Base-by-base conservation (phyloP, 2,329 filamentous ascomycete species). In the Phaeomoniella chlamydospora region DNA sequence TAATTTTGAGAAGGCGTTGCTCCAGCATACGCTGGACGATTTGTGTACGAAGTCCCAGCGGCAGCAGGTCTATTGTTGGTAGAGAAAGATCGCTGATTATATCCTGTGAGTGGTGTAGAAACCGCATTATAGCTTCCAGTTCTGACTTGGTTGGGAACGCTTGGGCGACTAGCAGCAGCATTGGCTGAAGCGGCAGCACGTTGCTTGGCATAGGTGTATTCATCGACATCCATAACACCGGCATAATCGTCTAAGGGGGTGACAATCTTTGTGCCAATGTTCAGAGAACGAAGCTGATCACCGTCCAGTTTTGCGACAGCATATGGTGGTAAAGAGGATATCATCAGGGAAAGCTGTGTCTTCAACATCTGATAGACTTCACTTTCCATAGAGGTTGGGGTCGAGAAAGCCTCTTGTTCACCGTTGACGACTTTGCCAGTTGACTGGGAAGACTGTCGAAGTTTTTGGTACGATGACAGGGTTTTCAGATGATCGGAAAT, bases 231-330 rank as follows among this genome's bases (percentile, higher is more conserved):
- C 73, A 92, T 77, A 3, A 80, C 74, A 3, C 86, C 86, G 43
- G 71, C 72, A 54, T 82, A 82, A 48, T 85, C 75, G 35, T 79
- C 75, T 4, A 70, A 75, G 41, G 81, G 74, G 33, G 92, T 65
- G 40, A 84, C 61, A 14, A 94, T 70, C 51, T 76, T 84, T 32
- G 76, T 83, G 58, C 79, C 88, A 51, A 93, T 80, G 42, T 83
- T 78, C 33, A 94, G 64, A 39, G 86, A 81, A 18, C 78, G 79
- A n/a, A 93, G 61, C 53, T 86, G 81, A 51, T 92, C 80, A 6
- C 85, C 85, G 48, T 92, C 79, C 41, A 94, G 64, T 49, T 90
- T 88, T 4, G 86, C 78, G 15, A 94, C 80, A 1, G 81, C 82
- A 51, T 85, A 90, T 1, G 86, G 86, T 2, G 86, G 86, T 9